Base-by-base conservation (phyloP, 768 basidiomycete genomes). In the Calocybe indica region DNA sequence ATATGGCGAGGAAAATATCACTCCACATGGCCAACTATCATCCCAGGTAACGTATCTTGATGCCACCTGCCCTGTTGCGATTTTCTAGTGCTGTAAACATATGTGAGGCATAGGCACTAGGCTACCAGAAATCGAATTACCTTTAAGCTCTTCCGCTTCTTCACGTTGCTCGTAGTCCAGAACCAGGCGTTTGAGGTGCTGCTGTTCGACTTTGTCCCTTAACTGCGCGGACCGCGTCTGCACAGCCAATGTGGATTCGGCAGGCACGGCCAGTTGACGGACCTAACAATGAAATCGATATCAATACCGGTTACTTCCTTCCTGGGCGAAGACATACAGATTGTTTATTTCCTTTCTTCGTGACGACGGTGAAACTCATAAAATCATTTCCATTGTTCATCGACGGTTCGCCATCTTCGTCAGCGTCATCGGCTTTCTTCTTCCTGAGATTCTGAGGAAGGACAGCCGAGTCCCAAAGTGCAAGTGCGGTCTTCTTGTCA, bases 141-240 rank as follows among this genome's bases (percentile, higher is more conserved):
- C 86, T 78, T 81, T 88, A 55, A 87, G 58, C 58, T 89, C 88
- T 61, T 90, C 88, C 3, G 78, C 85, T 66, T 91, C 90, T 63
- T 92, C 91, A 32, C 85, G 85, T 57, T 92, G 90, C 59, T 92
- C 91, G 53, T 92, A 93, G 61, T 92, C 79, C 45, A 95, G 76
- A 3, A 96, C 96, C 13, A 98, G 76, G n/a, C 85, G 82, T 71
- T 99, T 99, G 55, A 99, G 70, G 52, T 97, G 91, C 64, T 98
- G 92, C 56, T 98, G 95, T 61, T 99, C 96, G 6, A 90, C 92
- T 66, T 86, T 90, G 66, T 94, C 92, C 62, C 93, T 92, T 52
- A 90, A 71, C 59, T 97, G 96, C 37, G 96, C 91, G 2, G 88
- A 81, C 30, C 86, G 82, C 1, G 93, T 94, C 58, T 96, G 92